Evolutionary conservation across 1,139 yeast species (phyloP).

Genomic region (Groenewaldozyma auringiensis): DNA sequence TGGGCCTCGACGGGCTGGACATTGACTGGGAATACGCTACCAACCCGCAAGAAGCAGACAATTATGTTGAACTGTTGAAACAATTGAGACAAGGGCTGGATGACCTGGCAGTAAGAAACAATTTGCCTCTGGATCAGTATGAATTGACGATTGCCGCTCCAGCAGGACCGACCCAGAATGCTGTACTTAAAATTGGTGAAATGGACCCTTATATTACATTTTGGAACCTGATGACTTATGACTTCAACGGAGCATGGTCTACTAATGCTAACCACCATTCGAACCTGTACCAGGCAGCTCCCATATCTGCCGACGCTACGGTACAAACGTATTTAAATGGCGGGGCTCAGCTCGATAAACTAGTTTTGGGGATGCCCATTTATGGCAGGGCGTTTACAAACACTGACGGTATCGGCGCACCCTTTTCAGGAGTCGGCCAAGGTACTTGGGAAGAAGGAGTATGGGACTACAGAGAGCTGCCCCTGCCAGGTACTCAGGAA

Average conservation of each 20-base stretch:
- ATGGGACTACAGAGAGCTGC: conserved; percentile 47
- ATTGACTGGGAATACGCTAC: conserved; percentile 92
- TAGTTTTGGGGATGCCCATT: conserved; percentile 82
- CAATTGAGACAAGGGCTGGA: conserved; percentile 40
- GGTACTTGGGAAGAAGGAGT: conserved; percentile 43
- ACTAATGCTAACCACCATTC: conserved; percentile 55
- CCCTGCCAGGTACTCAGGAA: conserved; percentile 39
- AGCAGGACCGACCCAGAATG: conserved; percentile 45
- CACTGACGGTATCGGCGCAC: conserved; percentile 36
- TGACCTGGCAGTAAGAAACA: conserved; percentile 28
- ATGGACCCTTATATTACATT: conserved; percentile 54
- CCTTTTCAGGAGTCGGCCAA: conserved; percentile 44
- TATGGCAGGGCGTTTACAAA: conserved; percentile 69
- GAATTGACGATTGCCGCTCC: conserved; percentile 72
- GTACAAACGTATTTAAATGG: conserved; percentile 37
- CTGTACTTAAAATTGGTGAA: conserved; percentile 37
- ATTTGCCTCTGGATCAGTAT: conserved; percentile 31
- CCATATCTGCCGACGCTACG: conserved; percentile 43
- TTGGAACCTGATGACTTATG: conserved; percentile 92
- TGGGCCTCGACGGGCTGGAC: conserved; percentile 85
- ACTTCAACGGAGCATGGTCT: conserved; percentile 78
- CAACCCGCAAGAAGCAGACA: conserved; percentile 38
- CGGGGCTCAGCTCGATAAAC: conserved; percentile 44
- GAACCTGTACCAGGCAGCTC: conserved; percentile 48
- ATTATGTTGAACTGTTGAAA: conserved; percentile 41